These are phyloP conservation scores for Auriculariales sp. DNA, from an alignment of 768 basidiomycete genomes.

Conservation along the genomic window DNA sequence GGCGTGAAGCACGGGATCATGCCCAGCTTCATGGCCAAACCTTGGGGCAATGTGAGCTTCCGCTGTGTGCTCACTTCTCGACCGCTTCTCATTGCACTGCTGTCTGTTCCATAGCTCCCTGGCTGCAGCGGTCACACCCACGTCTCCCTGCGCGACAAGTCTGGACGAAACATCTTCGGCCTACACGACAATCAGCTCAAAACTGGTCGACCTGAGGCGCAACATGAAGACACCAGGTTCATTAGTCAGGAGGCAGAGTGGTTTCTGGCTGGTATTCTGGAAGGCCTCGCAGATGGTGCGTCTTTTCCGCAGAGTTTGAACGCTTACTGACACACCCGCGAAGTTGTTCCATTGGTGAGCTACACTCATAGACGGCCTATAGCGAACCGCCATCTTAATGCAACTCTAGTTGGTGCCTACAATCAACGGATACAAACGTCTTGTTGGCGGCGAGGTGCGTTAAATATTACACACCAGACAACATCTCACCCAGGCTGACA, in stretches of 20 bases:
- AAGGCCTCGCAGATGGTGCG: slow-evolving; percentile 80
- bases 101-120: slow-evolving; percentile 45
- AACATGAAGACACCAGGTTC: slow-evolving; percentile 69
- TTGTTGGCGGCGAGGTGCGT: slow-evolving; percentile 69
- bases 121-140: slow-evolving; percentile 98
- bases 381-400: not conserved
- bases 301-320: not conserved
- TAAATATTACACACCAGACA: slow-evolving; percentile 5
- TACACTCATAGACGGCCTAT: slow-evolving; percentile 56
- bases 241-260: slow-evolving; percentile 74
- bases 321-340: not conserved
- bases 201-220: slow-evolving; percentile 52
- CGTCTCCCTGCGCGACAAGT: slow-evolving; percentile 59
- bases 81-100: too few relatives aligned
- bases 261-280: slow-evolving; percentile 88
- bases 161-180: slow-evolving; percentile 72
- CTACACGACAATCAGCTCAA: slow-evolving; percentile 43
- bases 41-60: slow-evolving; percentile 69
- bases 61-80: not conserved
- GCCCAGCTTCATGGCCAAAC: slow-evolving; percentile 98
- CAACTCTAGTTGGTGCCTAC: slow-evolving; percentile 59
- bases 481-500: slow-evolving; percentile 14
- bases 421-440: slow-evolving; percentile 93
- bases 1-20: slow-evolving; percentile 80
- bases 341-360: slow-evolving; percentile 22